A percentile compares a stretch with the other conserved stretches of the same genome.
phyloP scores from a whole-genome alignment of 139 green algal species.

The Chlamydomonas sphaeroides region DNA sequence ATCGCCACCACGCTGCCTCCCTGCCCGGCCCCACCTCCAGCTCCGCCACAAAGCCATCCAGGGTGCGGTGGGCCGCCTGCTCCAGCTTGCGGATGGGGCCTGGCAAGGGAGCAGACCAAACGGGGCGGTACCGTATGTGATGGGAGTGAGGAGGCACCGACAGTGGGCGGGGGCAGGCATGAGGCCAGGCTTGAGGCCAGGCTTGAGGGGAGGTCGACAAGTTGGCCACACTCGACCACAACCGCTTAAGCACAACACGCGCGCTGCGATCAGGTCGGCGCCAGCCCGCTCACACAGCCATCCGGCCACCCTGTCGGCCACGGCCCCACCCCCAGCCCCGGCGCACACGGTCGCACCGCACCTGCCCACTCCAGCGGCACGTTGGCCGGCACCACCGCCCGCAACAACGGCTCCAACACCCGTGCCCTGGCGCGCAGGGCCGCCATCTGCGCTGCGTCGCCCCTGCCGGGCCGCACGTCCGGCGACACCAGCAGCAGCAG shows the following conservation, averaged over 20 bases:
- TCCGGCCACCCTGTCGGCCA: background rate
- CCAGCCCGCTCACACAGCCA: no score
- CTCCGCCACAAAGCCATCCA: conserved; percentile 18
- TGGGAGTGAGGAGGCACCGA: no score
- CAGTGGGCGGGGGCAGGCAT: no score
- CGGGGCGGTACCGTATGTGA: no score
- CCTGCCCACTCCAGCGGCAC: conserved; percentile 3
- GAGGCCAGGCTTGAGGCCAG: no score
- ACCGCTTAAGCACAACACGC: no score
- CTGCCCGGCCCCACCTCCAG: conserved; percentile 1
- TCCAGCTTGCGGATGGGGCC: conserved; percentile 14
- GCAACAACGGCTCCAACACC: background rate
- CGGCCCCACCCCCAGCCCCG: background rate
- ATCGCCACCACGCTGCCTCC: no score
- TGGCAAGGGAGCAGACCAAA: no score
- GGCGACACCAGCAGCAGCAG: conserved; percentile 26
- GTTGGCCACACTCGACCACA: no score
- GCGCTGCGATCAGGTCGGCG: no score
- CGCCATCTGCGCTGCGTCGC: background rate
- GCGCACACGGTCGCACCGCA: background rate
- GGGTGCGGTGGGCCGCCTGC: background rate
- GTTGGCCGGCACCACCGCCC: background rate
- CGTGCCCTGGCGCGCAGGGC: background rate
- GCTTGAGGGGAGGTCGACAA: no score
- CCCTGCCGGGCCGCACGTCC: background rate